Base-by-base conservation (phyloP, 2,329 filamentous ascomycete species). In the Didymella glomerata region DNA sequence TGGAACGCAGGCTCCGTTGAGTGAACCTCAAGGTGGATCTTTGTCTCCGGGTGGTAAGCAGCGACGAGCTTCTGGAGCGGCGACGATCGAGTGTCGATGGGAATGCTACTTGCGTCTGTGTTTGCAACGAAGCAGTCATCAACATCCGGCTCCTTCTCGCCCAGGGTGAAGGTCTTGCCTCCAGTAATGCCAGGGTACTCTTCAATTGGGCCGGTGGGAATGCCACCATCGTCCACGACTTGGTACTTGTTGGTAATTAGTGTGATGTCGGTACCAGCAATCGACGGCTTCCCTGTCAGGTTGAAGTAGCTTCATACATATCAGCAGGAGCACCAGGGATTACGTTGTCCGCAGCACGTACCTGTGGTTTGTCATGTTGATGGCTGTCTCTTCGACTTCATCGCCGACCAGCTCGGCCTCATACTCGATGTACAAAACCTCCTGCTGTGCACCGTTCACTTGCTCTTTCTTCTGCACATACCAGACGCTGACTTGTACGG, bases 301-400 rank as follows among this genome's bases (percentile, higher is more conserved):
- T 90, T 91, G 78, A 93, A 90, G 70, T 88, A 88, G 70, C 86
- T 88, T 58, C 2, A 10, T 16, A 24, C 14, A 5, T 36, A 55
- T 61, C 8, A 62, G 42, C n/a, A 27, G n/a, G 2, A 18, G n/a
- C 10, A 18, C n/a, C 3, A 28, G 14, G 25, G 0, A 10, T n/a
- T 3, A n/a, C 14, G 1, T n/a, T 9, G 18, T 9, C 14, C 16
- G n/a, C 20, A 27, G 16, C 9, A 76, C 82, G 67, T 78, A 92
- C 90, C 92, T 96, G 82, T 99, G 94, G 81, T 98, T 99, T 48
- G 95, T 98, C 80, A 98, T 85, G 79, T 93, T 96, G 76, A 98
- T 86, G 41, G 88, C 88, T 0, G 94, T 98, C 83, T 97, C 94
- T n/a, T 93, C 88, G 13, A 88, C 89, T 48, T 90, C 84, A 60